These are phyloP conservation scores for Quercus cerris DNA, from an alignment of 306 rosid species.

Conservation along the genomic window DNA sequence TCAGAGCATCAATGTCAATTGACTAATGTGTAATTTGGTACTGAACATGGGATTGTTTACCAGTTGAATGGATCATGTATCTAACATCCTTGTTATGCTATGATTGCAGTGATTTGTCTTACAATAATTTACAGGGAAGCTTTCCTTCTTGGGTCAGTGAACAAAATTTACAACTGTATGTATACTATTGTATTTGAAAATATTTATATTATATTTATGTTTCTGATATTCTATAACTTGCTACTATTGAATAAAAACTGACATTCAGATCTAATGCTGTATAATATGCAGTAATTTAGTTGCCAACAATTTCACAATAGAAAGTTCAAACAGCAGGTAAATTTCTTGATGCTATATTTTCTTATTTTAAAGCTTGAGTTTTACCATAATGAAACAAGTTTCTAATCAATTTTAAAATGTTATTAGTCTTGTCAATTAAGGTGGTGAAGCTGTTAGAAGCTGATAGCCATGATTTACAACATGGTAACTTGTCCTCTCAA, in stretches of 20 bases:
- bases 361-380: too few species aligned
- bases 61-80: background rate
- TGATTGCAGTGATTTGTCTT: constrained; percentile 76
- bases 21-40: too few species aligned
- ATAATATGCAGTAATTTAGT: constrained; percentile 63
- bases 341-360: background rate
- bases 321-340: constrained; percentile 57
- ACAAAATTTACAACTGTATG: constrained; percentile 54
- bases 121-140: constrained; percentile 68
- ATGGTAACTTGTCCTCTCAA: background rate
- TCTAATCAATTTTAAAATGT: too few species aligned
- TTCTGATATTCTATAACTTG: background rate
- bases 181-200: background rate
- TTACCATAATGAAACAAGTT: too few species aligned
- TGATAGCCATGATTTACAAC: background rate
- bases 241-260: constrained; percentile 12
- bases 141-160: constrained; percentile 72
- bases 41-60: background rate
- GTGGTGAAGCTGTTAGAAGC: background rate
- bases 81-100: constrained; percentile 1
- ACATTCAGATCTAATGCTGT: constrained; percentile 11
- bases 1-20: too few species aligned
- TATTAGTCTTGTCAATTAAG: background rate
- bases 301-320: constrained; percentile 67
- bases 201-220: background rate